These are phyloP conservation scores for Fusarium sp. DNA, from an alignment of 2,329 filamentous ascomycete species.

Conservation along the genomic window DNA sequence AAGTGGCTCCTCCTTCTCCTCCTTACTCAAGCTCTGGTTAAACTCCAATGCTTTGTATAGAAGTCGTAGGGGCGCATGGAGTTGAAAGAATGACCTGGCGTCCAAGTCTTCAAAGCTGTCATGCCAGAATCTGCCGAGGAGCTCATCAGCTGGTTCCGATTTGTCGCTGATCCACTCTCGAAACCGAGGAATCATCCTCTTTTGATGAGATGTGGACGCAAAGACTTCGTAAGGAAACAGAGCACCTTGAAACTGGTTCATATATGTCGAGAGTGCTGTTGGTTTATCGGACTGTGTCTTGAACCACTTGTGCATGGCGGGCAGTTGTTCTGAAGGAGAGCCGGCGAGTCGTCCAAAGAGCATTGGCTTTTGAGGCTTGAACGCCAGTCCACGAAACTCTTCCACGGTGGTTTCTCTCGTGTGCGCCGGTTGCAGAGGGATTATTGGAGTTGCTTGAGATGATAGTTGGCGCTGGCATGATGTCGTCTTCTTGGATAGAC, in stretches of 20 bases:
- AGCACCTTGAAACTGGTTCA: constrained; percentile 45
- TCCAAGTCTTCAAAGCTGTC: constrained; percentile 42
- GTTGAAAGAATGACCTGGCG: constrained; percentile 58
- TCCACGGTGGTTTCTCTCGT: constrained; percentile 46
- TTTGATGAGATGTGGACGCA: constrained; percentile 30
- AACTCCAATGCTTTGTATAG: constrained; percentile 67
- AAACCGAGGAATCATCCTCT: constrained; percentile 41
- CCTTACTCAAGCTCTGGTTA: constrained; percentile 48
- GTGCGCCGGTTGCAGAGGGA: constrained; percentile 18
- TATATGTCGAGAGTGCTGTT: constrained; percentile 41
- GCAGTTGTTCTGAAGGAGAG: constrained; percentile 53
- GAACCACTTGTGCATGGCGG: constrained; percentile 70
- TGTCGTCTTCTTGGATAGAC: constrained; percentile 18
- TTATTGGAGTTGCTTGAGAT: constrained; percentile 10
- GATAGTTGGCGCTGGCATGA: constrained; percentile 10
- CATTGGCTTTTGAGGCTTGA: constrained; percentile 60
- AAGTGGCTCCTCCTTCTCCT: constrained; percentile 43
- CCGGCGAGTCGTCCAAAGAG: constrained; percentile 57
- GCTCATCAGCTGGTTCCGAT: constrained; percentile 37
- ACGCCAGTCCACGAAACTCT: constrained; percentile 62
- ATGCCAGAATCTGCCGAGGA: constrained; percentile 30
- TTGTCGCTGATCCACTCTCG: constrained; percentile 42
- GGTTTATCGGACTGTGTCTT: constrained; percentile 13
- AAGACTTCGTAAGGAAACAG: constrained; percentile 54
- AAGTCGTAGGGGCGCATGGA: constrained; percentile 70